Conservation (phyloP, 805 yeast species). For the Saccharomycopsis fermentans region DNA sequence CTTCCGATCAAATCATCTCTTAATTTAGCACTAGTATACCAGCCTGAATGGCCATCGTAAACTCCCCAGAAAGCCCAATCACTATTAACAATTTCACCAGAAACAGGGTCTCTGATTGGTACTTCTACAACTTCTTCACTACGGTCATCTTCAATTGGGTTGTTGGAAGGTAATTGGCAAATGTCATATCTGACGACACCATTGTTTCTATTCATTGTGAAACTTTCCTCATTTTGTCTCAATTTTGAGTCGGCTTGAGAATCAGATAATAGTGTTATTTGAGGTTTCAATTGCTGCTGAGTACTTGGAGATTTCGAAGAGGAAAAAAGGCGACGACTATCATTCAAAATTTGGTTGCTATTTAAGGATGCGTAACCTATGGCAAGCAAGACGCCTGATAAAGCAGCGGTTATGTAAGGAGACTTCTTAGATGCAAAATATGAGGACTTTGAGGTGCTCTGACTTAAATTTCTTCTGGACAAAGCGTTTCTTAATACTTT, state of each 20-base stretch:
- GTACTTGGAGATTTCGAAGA: constrained; percentile 19
- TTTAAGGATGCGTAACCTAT: constrained; percentile 23
- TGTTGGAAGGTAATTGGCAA: constrained; percentile 81
- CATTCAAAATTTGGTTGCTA: constrained; percentile 19
- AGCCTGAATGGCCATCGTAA: constrained; percentile 96
- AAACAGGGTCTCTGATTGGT: constrained; percentile 55
- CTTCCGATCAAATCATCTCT: constrained; percentile 67
- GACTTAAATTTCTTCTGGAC: background rate
- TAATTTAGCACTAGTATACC: constrained; percentile 82
- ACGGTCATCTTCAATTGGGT: constrained; percentile 91
- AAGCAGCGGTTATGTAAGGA: constrained; percentile 10
- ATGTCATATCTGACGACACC: constrained; percentile 86
- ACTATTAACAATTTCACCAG: constrained; percentile 31
- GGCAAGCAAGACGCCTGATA: constrained; percentile 24
- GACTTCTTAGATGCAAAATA: background rate
- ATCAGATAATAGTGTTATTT: constrained; percentile 47
- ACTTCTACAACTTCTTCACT: constrained; percentile 72
- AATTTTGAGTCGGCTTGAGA: constrained; percentile 62
- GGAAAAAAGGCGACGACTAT: constrained; percentile 19
- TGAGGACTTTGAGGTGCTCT: background rate
- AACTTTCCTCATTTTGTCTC: constrained; percentile 71
- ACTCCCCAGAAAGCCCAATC: constrained; percentile 96
- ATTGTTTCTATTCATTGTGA: constrained; percentile 67
- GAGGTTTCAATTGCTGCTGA: constrained; percentile 34
- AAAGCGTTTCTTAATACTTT: background rate